phyloP scores from a whole-genome alignment of 805 yeast genomes.

The Teunomyces tritomae region DNA sequence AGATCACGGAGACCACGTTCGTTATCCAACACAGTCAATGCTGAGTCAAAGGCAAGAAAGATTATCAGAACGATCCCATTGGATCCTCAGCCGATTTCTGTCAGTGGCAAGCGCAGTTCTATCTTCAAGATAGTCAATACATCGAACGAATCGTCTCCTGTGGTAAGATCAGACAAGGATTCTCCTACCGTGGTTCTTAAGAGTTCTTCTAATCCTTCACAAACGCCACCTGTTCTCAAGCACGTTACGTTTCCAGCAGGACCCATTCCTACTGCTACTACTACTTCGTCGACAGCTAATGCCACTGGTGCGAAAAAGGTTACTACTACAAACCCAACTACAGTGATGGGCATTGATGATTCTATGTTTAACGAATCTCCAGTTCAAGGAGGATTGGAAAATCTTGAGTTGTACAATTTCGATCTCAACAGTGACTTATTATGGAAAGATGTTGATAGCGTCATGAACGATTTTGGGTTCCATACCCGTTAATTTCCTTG shows the following conservation, averaged over 20 bases:
- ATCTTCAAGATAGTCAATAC: constrained; percentile 37
- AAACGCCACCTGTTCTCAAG: not conserved
- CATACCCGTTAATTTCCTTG: constrained; percentile 43
- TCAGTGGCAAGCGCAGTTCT: constrained; percentile 31
- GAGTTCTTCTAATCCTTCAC: not conserved
- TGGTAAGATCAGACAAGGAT: constrained; percentile 9
- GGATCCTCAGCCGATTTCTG: constrained; percentile 76
- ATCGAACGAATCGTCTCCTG: constrained; percentile 33
- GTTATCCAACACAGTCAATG: constrained; percentile 54
- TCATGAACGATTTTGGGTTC: constrained; percentile 91
- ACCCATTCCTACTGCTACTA: no score
- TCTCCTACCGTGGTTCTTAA: constrained; percentile 1
- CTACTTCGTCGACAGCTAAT: no score
- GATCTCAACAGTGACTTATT: constrained; percentile 52
- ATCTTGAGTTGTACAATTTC: constrained; percentile 39
- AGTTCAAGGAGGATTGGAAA: constrained; percentile 25
- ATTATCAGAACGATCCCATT: constrained; percentile 77
- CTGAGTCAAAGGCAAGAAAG: constrained; percentile 70
- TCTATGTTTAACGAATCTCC: constrained; percentile 22
- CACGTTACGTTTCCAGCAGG: not conserved
- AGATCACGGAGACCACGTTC: constrained; percentile 43
- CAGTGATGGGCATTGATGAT: constrained; percentile 1
- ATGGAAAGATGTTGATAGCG: constrained; percentile 82
- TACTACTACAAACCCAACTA: not conserved
- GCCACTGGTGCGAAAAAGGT: not conserved